Evolutionary conservation across 2,329 filamentous ascomycete species (phyloP), one percentile per base, ranked within the genome.

Genomic region (Hysterium pulicare): DNA sequence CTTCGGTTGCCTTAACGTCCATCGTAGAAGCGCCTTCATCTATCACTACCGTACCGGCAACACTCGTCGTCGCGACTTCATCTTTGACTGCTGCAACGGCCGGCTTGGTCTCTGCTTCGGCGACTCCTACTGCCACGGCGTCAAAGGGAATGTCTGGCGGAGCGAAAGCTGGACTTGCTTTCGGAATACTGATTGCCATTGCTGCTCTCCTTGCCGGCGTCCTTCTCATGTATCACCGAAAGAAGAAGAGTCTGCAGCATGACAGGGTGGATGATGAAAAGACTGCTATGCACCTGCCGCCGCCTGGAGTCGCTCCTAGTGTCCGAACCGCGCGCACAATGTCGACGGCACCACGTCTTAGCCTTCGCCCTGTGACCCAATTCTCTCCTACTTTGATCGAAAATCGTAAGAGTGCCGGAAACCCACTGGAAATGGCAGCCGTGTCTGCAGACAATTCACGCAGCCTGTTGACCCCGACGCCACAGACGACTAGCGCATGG

Each of bases 361-460:
- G 88, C 59, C 76, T 95, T 41, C 84, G 89, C 38, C 90, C 90
- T 2, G 79, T 93, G 37, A 91, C 88, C 31, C 83, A 93, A 57
- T 90, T 95, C 68, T 76, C 87, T 30, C 86, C 88, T 4, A 82
- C 80, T 58, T 77, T 87, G 48, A 71, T 62, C 46, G 66, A 64
- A 20, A 64, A 69, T 46, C 59, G 63, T 47, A 70, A 67, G 64
- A 67, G 57, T 45, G 59, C 57, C 44, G 65, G 58, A 45, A 63
- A 65, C 43, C 38, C 64, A 37, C 61, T 67, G 33, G 57, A 48
- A 33, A 56, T 61, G 34, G 59, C 58, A 21, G 57, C 55, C 23
- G 62, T 58, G 33, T 44, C 50, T 42, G 61, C 51, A n/a, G 24
- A 26, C 41, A 24, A 38, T 48, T 38, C n/a, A 38, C 44, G 33